Evolutionary conservation across 2,329 filamentous ascomycete species (phyloP), one percentile per base, ranked within the genome.

Genomic region (Alternaria longipes): DNA sequence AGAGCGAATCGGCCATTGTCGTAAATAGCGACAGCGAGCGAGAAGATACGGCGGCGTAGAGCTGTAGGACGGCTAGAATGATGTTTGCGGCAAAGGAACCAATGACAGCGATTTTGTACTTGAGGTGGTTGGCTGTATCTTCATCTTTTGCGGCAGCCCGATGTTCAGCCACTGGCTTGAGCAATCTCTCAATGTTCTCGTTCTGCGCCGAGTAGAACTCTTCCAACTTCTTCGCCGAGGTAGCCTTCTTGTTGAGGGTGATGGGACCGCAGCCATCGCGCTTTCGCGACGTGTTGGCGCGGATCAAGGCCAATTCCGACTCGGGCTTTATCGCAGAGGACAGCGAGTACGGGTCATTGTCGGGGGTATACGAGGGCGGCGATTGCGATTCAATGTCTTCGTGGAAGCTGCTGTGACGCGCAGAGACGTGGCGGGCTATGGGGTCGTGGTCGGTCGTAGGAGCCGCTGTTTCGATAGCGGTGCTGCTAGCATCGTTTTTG

Each of bases 11-110:
- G 16, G 94, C 94, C 91, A 97, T 97, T 65, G 94, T 99, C 16
- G 95, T 97, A 82, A 98, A 97, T 47, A 99, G 88, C 5, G 94
- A 97, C 36, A 98, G 86, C n/a, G 93, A 97, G 47, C 91, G 89
- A 0, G 94, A 97, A 0, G 91, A 88, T 46, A 92, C 86, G 63
- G 95, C 95, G 44, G 90, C 95, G 76, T 96, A 99, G 38, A 97
- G 83, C 80, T 99, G 95, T 18, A 99, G 84, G 4, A 85, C 84
- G 0, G 94, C 89, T 6, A 99, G 85, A 28, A 91, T 64, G 58
- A 97, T 78, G 72, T 98, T 98, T 60, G 94, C 94, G 1, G 82
- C 87, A 70, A 97, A 92, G 38, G 83, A 87, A 24, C 87, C 89
- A 56, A 86, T 84, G 49, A 90, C 87, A 6, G 89, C 89, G 62